phyloP scores from a whole-genome alignment of 129 eudicot species.

The Centaurea solstitialis region DNA sequence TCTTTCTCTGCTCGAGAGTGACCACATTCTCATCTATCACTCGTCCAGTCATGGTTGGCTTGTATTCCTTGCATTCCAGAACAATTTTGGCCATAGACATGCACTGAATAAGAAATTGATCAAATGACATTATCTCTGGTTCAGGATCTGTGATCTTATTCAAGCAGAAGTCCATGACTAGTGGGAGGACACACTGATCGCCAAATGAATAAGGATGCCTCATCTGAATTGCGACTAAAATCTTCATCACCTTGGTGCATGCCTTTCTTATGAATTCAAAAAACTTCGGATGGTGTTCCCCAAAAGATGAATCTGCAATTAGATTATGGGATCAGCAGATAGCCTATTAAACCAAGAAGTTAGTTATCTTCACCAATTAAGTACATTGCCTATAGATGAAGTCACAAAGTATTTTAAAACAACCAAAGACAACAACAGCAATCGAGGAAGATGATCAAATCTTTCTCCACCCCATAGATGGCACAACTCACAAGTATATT shows the following conservation, averaged over 20 bases:
- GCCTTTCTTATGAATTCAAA: constrained; percentile 71
- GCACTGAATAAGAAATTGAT: constrained; percentile 80
- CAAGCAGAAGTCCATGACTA: constrained; percentile 74
- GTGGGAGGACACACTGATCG: constrained; percentile 75
- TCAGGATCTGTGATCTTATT: constrained; percentile 85
- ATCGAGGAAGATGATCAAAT: background rate
- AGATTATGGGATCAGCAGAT: constrained; percentile 27
- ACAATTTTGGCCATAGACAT: constrained; percentile 82
- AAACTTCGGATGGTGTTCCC: constrained; percentile 53
- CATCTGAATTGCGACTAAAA: constrained; percentile 68
- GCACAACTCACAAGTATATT: background rate
- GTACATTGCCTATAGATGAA: background rate
- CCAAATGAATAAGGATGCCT: constrained; percentile 98
- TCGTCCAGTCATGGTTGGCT: constrained; percentile 77
- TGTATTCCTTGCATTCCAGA: constrained; percentile 92
- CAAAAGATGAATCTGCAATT: constrained; percentile 80
- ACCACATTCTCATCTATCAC: constrained; percentile 70
- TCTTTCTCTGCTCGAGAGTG: constrained; percentile 74
- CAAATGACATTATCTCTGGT: constrained; percentile 70
- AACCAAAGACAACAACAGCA: background rate
- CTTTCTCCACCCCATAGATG: background rate
- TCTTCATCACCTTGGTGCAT: constrained; percentile 89
- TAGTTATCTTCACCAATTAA: background rate
- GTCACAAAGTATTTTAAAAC: background rate
- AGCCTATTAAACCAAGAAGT: background rate